These are phyloP conservation scores for Paecilomyces sp. DNA, from an alignment of 2,329 filamentous ascomycete genomes.

Conservation along the genomic window DNA sequence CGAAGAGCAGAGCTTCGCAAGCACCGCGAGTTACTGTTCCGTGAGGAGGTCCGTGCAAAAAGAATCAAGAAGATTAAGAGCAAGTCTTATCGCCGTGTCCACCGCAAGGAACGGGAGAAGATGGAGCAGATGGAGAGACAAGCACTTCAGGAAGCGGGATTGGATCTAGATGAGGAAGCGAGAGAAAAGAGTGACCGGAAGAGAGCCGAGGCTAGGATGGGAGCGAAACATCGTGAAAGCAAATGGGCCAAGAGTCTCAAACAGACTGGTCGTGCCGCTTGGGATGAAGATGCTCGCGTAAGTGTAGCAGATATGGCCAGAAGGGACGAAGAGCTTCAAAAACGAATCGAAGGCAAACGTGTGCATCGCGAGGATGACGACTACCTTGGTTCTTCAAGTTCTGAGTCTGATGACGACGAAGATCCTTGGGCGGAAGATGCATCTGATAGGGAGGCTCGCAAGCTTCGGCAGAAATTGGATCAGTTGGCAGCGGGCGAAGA, in stretches of 20 bases:
- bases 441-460: slow-evolving; percentile 28
- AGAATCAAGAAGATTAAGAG: slow-evolving; percentile 99
- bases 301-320: slow-evolving; percentile 75
- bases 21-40: slow-evolving; percentile 76
- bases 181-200: slow-evolving; percentile 62
- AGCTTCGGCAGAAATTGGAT: slow-evolving; percentile 34
- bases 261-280: slow-evolving; percentile 69
- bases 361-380: slow-evolving; percentile 57
- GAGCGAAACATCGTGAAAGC: slow-evolving; percentile 76
- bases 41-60: slow-evolving; percentile 81
- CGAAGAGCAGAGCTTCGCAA: slow-evolving; percentile 68
- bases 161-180: slow-evolving; percentile 58
- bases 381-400: slow-evolving; percentile 43
- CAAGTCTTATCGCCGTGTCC: slow-evolving; percentile 86
- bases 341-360: slow-evolving; percentile 67
- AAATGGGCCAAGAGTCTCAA: slow-evolving; percentile 87
- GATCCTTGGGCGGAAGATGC: slow-evolving; percentile 52
- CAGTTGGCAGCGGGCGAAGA: slow-evolving; percentile 45
- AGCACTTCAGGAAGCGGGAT: slow-evolving; percentile 51
- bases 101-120: slow-evolving; percentile 68
- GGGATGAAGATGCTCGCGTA: slow-evolving; percentile 79
- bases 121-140: slow-evolving; percentile 51
- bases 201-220: slow-evolving; percentile 77
- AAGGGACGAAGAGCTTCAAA: slow-evolving; percentile 72
- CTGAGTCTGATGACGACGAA: slow-evolving; percentile 53